phyloP scores from a whole-genome alignment of 2,329 filamentous ascomycete species.

The Colletotrichum eremochloae region DNA sequence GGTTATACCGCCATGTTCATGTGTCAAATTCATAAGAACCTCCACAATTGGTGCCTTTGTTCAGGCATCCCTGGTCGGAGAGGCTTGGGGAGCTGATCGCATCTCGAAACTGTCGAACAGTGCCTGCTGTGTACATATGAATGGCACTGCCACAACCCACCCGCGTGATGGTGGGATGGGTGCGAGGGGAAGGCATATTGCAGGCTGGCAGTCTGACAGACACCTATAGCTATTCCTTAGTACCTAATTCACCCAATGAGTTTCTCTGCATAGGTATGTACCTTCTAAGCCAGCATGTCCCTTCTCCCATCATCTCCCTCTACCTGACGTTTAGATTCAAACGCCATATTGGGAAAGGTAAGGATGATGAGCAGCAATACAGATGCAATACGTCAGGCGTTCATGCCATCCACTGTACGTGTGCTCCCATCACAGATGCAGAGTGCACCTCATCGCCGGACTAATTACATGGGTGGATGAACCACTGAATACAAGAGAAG shows the following conservation, averaged over 20 bases:
- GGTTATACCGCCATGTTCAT: not conserved
- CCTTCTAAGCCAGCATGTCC: not conserved
- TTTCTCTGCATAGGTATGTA: not conserved
- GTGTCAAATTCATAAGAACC: not conserved
- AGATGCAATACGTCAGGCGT: not conserved
- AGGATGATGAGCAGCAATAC: not conserved
- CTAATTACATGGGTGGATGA: not conserved
- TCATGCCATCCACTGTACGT: not conserved
- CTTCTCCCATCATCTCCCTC: not conserved
- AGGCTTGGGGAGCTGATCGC: not conserved
- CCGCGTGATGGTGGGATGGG: slow-evolving; percentile 27
- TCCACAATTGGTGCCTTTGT: not conserved
- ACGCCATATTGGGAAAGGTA: not conserved
- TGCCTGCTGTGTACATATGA: slow-evolving; percentile 6
- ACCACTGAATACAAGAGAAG: slow-evolving; percentile 17
- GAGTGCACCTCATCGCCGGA: not conserved
- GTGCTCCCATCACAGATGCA: not conserved
- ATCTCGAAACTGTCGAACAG: slow-evolving; percentile 8
- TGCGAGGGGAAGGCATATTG: not conserved
- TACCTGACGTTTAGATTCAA: not conserved
- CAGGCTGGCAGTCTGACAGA: not conserved
- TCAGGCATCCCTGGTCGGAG: not conserved
- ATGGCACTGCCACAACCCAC: slow-evolving; percentile 32
- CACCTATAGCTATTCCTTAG: not conserved
- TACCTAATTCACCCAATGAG: not conserved